Evolutionary conservation across 306 rosid genomes (phyloP).

Genomic region (Lathyrus tuberosus): DNA sequence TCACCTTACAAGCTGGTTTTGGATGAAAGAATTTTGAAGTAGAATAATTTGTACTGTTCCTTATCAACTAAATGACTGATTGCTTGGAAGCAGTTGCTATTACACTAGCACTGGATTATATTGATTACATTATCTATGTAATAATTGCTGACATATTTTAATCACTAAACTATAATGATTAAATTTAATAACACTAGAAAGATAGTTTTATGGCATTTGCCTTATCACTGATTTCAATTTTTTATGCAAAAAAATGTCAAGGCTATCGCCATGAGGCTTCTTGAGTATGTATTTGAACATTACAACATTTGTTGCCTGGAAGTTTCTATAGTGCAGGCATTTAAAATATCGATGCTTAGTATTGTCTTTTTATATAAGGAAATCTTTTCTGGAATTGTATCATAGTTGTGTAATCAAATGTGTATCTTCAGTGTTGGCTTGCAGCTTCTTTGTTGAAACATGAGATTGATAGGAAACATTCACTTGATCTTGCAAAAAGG

Average conservation of each 20-base stretch:
- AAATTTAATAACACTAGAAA: not conserved
- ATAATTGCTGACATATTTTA: conserved; percentile 12
- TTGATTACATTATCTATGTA: conserved; percentile 18
- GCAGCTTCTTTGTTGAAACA: conserved; percentile 60
- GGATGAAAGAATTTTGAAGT: conserved; percentile 18
- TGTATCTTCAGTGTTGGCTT: conserved; percentile 70
- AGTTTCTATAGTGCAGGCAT: conserved; percentile 59
- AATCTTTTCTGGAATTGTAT: conserved; percentile 1
- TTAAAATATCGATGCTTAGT: conserved; percentile 74
- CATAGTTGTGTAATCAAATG: conserved; percentile 36
- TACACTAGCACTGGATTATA: conserved; percentile 5
- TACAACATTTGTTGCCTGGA: conserved; percentile 49
- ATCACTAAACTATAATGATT: not conserved
- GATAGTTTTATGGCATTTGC: conserved; percentile 3
- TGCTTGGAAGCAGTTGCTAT: conserved; percentile 19
- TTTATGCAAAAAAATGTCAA: conserved; percentile 55
- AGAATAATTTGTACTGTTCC: not conserved
- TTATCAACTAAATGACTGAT: conserved; percentile 12
- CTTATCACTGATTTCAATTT: conserved; percentile 31
- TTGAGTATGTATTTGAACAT: conserved; percentile 52
- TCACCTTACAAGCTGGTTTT: not conserved
- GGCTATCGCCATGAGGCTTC: conserved; percentile 49
- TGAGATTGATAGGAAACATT: conserved; percentile 57
- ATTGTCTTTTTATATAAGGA: conserved; percentile 4
- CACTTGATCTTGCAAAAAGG: conserved; percentile 60